phyloP scores from a whole-genome alignment of 306 rosid species.

The Cyamopsis tetragonoloba region DNA sequence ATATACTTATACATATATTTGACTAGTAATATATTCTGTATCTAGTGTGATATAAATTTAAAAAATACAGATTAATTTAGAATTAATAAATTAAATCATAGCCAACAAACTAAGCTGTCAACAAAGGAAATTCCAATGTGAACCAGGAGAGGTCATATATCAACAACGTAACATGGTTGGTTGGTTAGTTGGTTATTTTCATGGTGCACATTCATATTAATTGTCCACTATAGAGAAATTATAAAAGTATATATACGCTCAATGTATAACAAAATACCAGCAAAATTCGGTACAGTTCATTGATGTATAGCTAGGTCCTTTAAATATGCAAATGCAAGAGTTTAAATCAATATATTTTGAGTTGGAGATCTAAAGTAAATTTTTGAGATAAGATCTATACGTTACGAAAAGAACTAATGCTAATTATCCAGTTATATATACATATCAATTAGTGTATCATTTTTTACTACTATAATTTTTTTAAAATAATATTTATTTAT shows the following conservation, averaged over 20 bases:
- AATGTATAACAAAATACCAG: slow-evolving; percentile 12
- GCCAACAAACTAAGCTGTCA: slow-evolving; percentile 28
- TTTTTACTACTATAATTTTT: too few species aligned
- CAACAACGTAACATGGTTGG: slow-evolving; percentile 28
- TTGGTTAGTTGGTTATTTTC: slow-evolving; percentile 24
- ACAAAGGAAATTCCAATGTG: slow-evolving; percentile 23
- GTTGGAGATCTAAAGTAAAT: too few species aligned
- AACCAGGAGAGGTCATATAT: slow-evolving; percentile 31
- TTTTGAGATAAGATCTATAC: too few species aligned
- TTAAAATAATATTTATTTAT: too few species aligned
- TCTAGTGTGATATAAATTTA: slow-evolving; percentile 10
- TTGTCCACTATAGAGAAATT: slow-evolving; percentile 10
- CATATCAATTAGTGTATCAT: too few species aligned
- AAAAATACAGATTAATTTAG: background rate
- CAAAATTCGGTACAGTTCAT: too few species aligned
- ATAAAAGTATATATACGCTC: slow-evolving; percentile 13
- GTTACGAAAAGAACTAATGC: too few species aligned
- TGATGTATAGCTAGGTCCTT: too few species aligned
- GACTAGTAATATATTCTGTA: background rate
- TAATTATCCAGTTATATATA: too few species aligned
- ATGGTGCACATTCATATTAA: slow-evolving; percentile 28
- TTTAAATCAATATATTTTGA: too few species aligned
- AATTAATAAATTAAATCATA: slow-evolving; percentile 28
- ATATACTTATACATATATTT: background rate
- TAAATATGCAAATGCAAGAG: too few species aligned